Conservation (phyloP, 2,329 filamentous ascomycete genomes). For the Ophiostoma novo-ulmi region DNA sequence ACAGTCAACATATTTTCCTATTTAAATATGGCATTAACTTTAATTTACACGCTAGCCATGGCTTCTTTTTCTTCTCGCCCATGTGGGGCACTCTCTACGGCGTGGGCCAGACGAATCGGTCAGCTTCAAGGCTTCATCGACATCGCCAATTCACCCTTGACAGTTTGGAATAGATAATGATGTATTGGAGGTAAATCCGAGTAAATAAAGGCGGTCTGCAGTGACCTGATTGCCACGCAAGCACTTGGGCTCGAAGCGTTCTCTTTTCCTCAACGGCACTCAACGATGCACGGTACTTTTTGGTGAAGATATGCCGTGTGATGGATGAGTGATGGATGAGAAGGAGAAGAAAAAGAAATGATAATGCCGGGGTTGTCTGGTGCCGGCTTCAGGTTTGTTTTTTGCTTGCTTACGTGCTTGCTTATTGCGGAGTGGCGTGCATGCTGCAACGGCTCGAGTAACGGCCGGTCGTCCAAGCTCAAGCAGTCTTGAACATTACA, state of each 20-base stretch:
- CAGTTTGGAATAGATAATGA: not conserved
- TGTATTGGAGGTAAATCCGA: not conserved
- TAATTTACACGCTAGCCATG: not conserved
- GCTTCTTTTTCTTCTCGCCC: not conserved
- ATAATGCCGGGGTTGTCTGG: not conserved
- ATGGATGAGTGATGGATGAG: not conserved
- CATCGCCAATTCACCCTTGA: not conserved
- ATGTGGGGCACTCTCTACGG: not conserved
- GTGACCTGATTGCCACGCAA: not conserved
- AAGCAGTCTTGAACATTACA: not conserved
- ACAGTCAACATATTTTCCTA: not conserved
- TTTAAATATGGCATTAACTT: slow-evolving; percentile 4
- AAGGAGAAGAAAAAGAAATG: not conserved
- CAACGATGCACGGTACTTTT: not conserved
- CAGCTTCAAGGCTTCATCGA: not conserved
- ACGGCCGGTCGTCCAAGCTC: not conserved
- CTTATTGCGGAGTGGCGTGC: not conserved
- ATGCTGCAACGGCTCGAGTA: not conserved
- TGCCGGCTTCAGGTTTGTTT: not conserved
- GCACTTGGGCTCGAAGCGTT: not conserved
- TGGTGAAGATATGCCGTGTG: not conserved
- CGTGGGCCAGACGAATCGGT: not conserved
- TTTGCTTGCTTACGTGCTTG: no score
- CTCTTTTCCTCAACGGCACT: not conserved
- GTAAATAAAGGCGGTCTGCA: not conserved